A percentile compares a stretch with the other conserved stretches of the same genome.
phyloP scores from a whole-genome alignment of 1,284 basidiomycete genomes.

The Rhodotorula sp. region DNA sequence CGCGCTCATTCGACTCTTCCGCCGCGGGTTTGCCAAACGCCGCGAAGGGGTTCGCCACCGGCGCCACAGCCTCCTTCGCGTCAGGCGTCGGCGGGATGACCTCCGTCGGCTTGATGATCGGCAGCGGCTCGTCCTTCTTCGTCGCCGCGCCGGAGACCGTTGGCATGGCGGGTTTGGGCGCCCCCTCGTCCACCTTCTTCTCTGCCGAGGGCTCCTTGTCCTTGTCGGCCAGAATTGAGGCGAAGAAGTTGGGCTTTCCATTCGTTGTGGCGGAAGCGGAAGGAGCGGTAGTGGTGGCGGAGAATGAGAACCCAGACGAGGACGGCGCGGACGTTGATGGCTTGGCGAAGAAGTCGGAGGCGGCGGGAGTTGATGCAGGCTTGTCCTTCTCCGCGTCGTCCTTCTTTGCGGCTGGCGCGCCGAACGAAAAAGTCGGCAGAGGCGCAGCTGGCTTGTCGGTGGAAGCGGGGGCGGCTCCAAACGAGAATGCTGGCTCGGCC shows the following conservation, averaged over 20 bases:
- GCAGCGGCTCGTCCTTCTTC: not conserved
- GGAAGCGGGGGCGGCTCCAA: slow-evolving; percentile 4
- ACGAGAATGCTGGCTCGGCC: slow-evolving; percentile 10
- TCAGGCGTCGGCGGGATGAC: not conserved
- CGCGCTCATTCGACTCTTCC: not conserved
- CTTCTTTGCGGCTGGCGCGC: not conserved
- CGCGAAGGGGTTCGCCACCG: slow-evolving; percentile 33
- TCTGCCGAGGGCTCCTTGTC: not conserved
- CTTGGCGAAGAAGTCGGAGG: slow-evolving; percentile 27
- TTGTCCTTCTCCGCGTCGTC: not conserved
- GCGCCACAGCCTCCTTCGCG: not conserved
- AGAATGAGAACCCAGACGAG: not conserved
- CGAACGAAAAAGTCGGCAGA: slow-evolving; percentile 1
- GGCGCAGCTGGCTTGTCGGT: not conserved
- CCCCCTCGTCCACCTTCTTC: not conserved
- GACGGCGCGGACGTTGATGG: not conserved
- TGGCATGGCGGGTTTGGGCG: not conserved
- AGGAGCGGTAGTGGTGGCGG: not conserved
- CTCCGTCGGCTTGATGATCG: slow-evolving; percentile 12
- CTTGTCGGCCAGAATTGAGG: slow-evolving; percentile 25
- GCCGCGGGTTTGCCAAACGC: slow-evolving; percentile 35
- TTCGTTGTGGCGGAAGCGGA: not conserved
- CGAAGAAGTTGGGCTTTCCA: slow-evolving; percentile 37
- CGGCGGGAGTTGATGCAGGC: not conserved
- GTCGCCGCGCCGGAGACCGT: slow-evolving; percentile 13